Evolutionary conservation across 768 basidiomycete species (phyloP).

Genomic region (Mrakia blollopis): DNA sequence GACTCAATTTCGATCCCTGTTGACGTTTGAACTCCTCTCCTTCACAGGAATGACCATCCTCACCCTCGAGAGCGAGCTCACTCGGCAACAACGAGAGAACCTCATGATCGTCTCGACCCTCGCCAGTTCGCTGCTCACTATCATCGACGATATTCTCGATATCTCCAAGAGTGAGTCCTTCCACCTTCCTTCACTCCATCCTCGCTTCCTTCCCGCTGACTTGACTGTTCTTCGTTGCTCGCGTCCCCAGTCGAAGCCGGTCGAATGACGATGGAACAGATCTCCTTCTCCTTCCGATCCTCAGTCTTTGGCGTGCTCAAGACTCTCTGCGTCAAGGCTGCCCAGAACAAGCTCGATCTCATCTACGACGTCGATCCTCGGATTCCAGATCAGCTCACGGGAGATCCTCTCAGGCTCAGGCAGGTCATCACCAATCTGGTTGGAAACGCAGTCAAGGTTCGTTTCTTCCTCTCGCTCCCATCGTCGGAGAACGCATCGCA

Average conservation of each 20-base stretch:
- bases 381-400: constrained; percentile 94
- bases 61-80: constrained; percentile 92
- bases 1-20: neutral
- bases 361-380: constrained; percentile 93
- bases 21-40: neutral
- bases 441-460: constrained; percentile 44
- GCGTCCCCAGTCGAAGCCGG: constrained; percentile 79
- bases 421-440: constrained; percentile 52
- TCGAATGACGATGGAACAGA: constrained; percentile 99
- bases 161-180: constrained; percentile 87
- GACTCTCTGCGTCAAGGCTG: constrained; percentile 93
- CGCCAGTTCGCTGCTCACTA: constrained; percentile 84
- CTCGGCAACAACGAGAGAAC: constrained; percentile 89
- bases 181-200: neutral
- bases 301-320: constrained; percentile 97
- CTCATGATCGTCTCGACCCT: constrained; percentile 90
- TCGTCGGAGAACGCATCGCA: neutral
- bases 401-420: constrained; percentile 86
- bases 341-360: constrained; percentile 91
- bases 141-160: constrained; percentile 99
- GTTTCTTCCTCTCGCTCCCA: constrained; percentile 58
- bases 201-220: constrained; percentile 30
- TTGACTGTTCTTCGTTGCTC: neutral
- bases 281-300: constrained; percentile 95
- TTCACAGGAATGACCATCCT: constrained; percentile 73